phyloP scores from a whole-genome alignment of 2,329 filamentous ascomycete species.

The Ascochyta viciae-villosae region DNA sequence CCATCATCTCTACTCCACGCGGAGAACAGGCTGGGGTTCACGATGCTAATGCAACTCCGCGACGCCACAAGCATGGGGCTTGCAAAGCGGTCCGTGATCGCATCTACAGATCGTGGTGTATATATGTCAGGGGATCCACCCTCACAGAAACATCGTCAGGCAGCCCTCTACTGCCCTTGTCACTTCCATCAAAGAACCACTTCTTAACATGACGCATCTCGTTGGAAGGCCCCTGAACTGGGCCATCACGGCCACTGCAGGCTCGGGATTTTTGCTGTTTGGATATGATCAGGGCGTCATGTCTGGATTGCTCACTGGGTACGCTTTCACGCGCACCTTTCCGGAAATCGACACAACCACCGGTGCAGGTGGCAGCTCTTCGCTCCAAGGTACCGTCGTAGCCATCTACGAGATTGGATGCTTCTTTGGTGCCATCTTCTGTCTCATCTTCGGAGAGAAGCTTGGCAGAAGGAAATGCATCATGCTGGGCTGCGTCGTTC shows the following conservation, averaged over 20 bases:
- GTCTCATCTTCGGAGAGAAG: constrained; percentile 59
- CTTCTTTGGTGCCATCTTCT: constrained; percentile 49
- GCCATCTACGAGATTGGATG: constrained; percentile 52
- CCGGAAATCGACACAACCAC: constrained; percentile 11
- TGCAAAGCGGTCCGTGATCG: neutral
- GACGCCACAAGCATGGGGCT: neutral
- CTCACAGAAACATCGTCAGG: neutral
- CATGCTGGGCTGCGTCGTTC: constrained; percentile 60
- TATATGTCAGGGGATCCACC: neutral
- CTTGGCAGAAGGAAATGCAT: constrained; percentile 63
- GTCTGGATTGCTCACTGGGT: constrained; percentile 69
- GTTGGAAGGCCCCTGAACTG: neutral
- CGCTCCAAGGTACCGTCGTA: constrained; percentile 1
- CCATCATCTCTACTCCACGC: neutral
- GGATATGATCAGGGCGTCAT: constrained; percentile 72
- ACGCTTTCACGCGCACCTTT: constrained; percentile 57
- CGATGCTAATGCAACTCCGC: neutral
- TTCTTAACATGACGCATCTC: neutral
- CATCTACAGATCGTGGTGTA: neutral
- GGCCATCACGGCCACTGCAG: constrained; percentile 8
- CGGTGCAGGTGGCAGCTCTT: neutral
- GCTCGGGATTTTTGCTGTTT: constrained; percentile 34
- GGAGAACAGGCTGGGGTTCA: neutral
- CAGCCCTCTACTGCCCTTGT: neutral
- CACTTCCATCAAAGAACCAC: neutral